These are phyloP conservation scores for Amphibolis antarctica DNA, from an alignment of 106 monocot genomes.

Conservation along the genomic window DNA sequence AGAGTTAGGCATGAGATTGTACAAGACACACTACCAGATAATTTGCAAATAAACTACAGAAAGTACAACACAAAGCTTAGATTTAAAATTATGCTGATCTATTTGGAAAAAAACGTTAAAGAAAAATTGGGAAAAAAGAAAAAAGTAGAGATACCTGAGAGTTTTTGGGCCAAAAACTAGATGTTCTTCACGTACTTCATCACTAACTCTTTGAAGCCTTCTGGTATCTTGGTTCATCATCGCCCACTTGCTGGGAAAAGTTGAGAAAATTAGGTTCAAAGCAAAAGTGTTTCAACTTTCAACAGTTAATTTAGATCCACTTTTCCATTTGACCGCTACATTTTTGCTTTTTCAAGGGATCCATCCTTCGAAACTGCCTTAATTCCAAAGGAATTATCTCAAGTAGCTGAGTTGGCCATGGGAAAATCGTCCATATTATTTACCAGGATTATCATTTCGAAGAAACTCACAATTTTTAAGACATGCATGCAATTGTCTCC, in stretches of 20 bases:
- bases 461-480: too few species aligned
- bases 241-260: slow-evolving; percentile 79
- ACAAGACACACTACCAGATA: too few species aligned
- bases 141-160: slow-evolving; percentile 47
- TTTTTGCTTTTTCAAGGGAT: too few species aligned
- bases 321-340: too few species aligned
- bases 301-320: neutral
- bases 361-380: too few species aligned
- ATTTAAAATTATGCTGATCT: neutral
- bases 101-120: neutral
- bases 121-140: neutral
- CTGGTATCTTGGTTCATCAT: slow-evolving; percentile 99
- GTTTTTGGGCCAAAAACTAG: slow-evolving; percentile 78
- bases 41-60: too few species aligned
- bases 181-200: slow-evolving; percentile 94
- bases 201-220: slow-evolving; percentile 88
- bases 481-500: too few species aligned
- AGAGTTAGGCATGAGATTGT: too few species aligned
- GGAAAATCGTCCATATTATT: too few species aligned
- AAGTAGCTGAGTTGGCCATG: too few species aligned
- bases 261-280: slow-evolving; percentile 1
- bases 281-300: neutral
- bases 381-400: too few species aligned
- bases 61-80: neutral
- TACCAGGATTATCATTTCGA: too few species aligned